A percentile compares a stretch with the other conserved stretches of the same genome.
These are phyloP conservation scores for Blechomonas ayalai DNA, from an alignment of 208 protist genomes.

Conservation along the genomic window DNA sequence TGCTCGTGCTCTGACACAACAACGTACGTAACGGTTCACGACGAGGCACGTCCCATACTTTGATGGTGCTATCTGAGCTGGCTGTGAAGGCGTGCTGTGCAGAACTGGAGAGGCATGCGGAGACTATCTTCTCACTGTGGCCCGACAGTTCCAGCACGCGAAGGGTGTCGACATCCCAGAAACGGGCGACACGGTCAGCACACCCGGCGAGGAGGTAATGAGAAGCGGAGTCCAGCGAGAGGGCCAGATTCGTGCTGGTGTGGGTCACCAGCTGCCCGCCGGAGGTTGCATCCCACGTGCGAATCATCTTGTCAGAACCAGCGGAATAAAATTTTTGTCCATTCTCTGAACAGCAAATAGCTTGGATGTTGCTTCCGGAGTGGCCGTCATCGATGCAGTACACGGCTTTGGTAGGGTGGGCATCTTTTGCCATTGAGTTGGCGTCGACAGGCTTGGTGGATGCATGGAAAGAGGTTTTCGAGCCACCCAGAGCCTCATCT, in stretches of 20 bases:
- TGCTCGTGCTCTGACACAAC: constrained; percentile 49
- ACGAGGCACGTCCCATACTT: constrained; percentile 56
- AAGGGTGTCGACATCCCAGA: constrained; percentile 52
- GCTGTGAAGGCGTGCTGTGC: constrained; percentile 54
- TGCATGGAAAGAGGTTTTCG: too few species aligned
- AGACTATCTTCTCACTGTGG: constrained; percentile 58
- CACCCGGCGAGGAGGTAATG: constrained; percentile 58
- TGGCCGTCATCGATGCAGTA: constrained; percentile 26
- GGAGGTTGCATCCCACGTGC: constrained; percentile 27
- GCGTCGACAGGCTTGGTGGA: too few species aligned
- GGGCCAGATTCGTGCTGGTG: constrained; percentile 30
- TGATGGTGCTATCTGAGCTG: constrained; percentile 61
- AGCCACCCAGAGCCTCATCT: too few species aligned
- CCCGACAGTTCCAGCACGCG: constrained; percentile 51
- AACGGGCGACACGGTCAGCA: constrained; percentile 49
- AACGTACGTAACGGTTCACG: constrained; percentile 33
- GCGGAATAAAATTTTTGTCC: constrained; percentile 27
- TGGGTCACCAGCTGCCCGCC: constrained; percentile 20
- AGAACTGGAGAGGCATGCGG: constrained; percentile 46
- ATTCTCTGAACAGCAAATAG: constrained; percentile 26
- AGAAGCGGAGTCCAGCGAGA: constrained; percentile 33
- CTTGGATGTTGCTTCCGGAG: constrained; percentile 28
- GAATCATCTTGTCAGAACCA: constrained; percentile 45
- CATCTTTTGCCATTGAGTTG: too few species aligned
- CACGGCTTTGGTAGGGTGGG: constrained; percentile 12